Conservation (phyloP, 108 stramenopile species). For the Licmophora abbreviata region DNA sequence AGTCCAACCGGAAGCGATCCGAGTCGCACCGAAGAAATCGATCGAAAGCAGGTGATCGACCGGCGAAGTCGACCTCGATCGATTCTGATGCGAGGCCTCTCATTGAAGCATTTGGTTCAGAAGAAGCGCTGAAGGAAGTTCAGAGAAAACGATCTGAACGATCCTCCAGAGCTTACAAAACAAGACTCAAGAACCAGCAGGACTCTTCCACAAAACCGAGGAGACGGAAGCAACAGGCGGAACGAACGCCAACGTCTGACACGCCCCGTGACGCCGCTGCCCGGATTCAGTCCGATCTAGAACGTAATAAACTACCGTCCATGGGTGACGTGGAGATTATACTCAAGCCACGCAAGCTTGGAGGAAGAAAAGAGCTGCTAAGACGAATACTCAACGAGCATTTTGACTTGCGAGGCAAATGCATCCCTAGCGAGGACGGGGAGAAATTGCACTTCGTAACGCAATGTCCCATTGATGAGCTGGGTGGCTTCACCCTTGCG, state of each 20-base stretch:
- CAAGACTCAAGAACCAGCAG: conserved; percentile 29
- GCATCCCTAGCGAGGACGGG: conserved; percentile 31
- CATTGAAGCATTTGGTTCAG: too few relatives aligned
- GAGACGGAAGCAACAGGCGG: background rate
- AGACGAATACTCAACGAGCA: conserved; percentile 45
- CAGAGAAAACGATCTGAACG: conserved; percentile 41
- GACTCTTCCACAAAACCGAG: too few relatives aligned
- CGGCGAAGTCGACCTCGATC: too few relatives aligned
- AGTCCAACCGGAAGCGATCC: conserved; percentile 30
- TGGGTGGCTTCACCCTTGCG: conserved; percentile 35
- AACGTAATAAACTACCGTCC: conserved; percentile 27
- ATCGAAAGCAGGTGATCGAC: too few relatives aligned
- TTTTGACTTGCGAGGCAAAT: conserved; percentile 62
- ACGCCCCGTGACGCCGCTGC: conserved; percentile 43
- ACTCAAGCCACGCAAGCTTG: conserved; percentile 33
- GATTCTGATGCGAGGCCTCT: too few relatives aligned
- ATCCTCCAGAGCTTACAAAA: conserved; percentile 49
- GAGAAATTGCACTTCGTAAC: conserved; percentile 29
- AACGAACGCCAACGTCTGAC: conserved; percentile 10
- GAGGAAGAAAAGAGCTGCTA: conserved; percentile 36
- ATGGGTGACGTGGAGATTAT: conserved; percentile 49
- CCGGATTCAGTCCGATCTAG: conserved; percentile 44
- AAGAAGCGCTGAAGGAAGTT: conserved; percentile 14
- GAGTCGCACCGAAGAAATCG: background rate
- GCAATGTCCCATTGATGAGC: conserved; percentile 30